These are phyloP conservation scores for Mallotus nudiflorus DNA, from an alignment of 345 rosid species.

Conservation along the genomic window DNA sequence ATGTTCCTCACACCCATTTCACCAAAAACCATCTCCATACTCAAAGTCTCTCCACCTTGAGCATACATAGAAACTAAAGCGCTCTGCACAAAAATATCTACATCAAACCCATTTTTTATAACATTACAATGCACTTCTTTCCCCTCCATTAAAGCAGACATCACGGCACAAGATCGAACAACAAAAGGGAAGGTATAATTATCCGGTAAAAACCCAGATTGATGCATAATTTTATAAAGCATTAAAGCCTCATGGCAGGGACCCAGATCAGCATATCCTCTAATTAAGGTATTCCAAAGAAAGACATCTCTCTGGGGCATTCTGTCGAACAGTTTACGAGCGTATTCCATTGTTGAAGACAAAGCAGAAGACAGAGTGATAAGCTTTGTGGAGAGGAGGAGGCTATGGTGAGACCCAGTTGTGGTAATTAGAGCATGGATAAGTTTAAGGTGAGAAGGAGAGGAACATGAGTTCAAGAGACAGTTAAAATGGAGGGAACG, in stretches of 20 bases:
- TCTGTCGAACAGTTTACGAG: slow-evolving; percentile 2
- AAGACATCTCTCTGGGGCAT: slow-evolving; percentile 15
- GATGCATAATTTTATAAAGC: slow-evolving; percentile 1
- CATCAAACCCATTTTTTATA: slow-evolving; percentile 5
- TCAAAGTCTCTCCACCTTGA: background rate
- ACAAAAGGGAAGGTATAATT: slow-evolving; percentile 4
- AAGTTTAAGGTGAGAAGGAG: slow-evolving; percentile 9
- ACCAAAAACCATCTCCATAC: slow-evolving; percentile 1
- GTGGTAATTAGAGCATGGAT: slow-evolving; percentile 5
- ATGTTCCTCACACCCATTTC: slow-evolving; percentile 4
- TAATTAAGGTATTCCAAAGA: slow-evolving; percentile 11
- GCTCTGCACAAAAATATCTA: background rate
- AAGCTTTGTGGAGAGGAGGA: slow-evolving; percentile 12
- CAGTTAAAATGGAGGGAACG: background rate
- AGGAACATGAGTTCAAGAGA: slow-evolving; percentile 5
- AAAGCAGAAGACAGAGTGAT: background rate
- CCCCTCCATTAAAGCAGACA: slow-evolving; percentile 1
- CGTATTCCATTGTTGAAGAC: slow-evolving; percentile 5
- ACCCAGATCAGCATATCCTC: slow-evolving; percentile 11
- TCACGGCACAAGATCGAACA: slow-evolving; percentile 2
- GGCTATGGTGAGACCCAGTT: slow-evolving; percentile 3
- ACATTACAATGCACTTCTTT: slow-evolving; percentile 10
- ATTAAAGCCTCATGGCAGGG: slow-evolving; percentile 6
- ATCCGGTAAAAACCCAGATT: slow-evolving; percentile 3
- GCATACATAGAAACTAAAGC: slow-evolving; percentile 15